Conservation (phyloP, 176 grass and related monocot species). For the Chloris gayana region DNA sequence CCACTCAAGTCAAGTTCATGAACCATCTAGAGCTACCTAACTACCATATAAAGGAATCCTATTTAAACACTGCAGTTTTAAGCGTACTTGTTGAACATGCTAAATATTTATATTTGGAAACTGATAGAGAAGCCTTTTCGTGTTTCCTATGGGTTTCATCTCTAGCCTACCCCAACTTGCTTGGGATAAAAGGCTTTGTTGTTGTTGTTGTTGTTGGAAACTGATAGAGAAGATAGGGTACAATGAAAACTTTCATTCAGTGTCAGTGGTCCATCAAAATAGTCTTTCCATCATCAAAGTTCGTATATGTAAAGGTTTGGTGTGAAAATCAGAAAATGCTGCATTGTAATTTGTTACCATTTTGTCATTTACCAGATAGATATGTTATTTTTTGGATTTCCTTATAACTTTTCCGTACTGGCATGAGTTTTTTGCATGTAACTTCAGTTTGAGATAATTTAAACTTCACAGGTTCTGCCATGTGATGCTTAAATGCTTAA, state of each 20-base stretch:
- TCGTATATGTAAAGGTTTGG: slow-evolving; percentile 9
- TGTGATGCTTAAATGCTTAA: slow-evolving; percentile 28
- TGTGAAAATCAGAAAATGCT: background rate
- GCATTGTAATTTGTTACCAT: background rate
- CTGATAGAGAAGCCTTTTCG: too few species aligned
- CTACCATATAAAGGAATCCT: background rate
- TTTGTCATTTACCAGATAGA: background rate
- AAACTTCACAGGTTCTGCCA: slow-evolving; percentile 4
- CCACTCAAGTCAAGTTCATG: slow-evolving; percentile 10
- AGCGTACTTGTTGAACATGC: slow-evolving; percentile 6
- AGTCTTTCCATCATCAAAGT: slow-evolving; percentile 1
- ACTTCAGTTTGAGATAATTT: slow-evolving; percentile 8
- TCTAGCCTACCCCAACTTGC: too few species aligned
- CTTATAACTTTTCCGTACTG: background rate
- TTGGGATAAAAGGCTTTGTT: too few species aligned
- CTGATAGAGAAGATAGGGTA: slow-evolving; percentile 13
- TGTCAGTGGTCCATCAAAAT: background rate
- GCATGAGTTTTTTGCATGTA: background rate
- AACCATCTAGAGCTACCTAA: slow-evolving; percentile 15
- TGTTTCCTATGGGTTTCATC: too few species aligned
- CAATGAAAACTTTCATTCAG: slow-evolving; percentile 10
- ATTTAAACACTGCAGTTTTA: slow-evolving; percentile 29
- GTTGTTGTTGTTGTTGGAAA: too few species aligned
- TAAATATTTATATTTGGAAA: slow-evolving; percentile 5
- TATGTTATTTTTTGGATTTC: background rate